Percentiles rank a stretch among this genome's conserved stretches.
Conservation (phyloP, 345 rosid species). For the Laguncularia racemosa region DNA sequence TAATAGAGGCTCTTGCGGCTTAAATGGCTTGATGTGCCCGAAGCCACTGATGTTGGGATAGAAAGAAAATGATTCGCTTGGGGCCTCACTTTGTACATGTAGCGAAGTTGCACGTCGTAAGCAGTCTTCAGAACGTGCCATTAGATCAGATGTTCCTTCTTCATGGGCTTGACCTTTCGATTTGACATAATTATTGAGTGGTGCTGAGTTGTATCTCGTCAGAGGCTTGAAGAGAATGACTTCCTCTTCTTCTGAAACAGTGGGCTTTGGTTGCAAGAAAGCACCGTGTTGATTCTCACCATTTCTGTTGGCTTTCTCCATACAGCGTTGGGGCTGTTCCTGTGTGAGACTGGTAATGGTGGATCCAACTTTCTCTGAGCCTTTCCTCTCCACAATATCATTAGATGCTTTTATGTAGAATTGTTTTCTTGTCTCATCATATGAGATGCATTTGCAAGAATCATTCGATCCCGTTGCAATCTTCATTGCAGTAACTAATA, state of each 20-base stretch:
- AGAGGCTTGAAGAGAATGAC: slow-evolving; percentile 96
- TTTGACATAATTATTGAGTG: slow-evolving; percentile 29
- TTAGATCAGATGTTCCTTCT: slow-evolving; percentile 27
- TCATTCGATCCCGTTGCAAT: slow-evolving; percentile 41
- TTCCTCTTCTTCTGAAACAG: slow-evolving; percentile 75
- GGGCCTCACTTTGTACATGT: slow-evolving; percentile 42
- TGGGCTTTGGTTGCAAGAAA: slow-evolving; percentile 26
- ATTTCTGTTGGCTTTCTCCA: slow-evolving; percentile 6
- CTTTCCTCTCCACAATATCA: slow-evolving; percentile 6
- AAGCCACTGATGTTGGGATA: slow-evolving; percentile 39
- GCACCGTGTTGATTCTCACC: slow-evolving; percentile 11
- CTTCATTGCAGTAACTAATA: slow-evolving; percentile 43
- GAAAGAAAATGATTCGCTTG: slow-evolving; percentile 27
- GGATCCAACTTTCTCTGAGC: slow-evolving; percentile 12
- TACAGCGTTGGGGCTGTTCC: slow-evolving; percentile 12
- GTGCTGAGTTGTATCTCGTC: slow-evolving; percentile 77
- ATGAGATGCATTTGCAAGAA: slow-evolving; percentile 47
- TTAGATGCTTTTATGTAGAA: slow-evolving; percentile 25
- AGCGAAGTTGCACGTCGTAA: slow-evolving; percentile 71
- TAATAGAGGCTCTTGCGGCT: slow-evolving; percentile 34
- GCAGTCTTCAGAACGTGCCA: slow-evolving; percentile 47
- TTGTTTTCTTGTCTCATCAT: slow-evolving; percentile 23
- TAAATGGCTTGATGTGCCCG: slow-evolving; percentile 20
- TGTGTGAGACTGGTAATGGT: slow-evolving; percentile 1
- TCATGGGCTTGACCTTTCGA: slow-evolving; percentile 20